Conservation (phyloP, 805 yeast species). For the Candida awuae region DNA sequence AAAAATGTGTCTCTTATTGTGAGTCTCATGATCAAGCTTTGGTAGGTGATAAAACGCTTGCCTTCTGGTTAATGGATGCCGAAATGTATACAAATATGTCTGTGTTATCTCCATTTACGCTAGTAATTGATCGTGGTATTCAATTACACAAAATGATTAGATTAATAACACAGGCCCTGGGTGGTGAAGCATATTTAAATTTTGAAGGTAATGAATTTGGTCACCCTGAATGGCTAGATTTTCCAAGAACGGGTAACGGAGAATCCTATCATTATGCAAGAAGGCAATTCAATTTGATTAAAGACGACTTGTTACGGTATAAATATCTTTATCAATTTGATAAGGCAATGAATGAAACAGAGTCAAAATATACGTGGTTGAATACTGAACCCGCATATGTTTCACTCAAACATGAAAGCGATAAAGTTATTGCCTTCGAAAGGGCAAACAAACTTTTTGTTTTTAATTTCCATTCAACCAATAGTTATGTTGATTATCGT, state of each 20-base stretch:
- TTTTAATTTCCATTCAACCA: conserved; percentile 83
- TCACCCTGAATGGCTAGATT: conserved; percentile 98
- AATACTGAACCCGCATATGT: conserved; percentile 67
- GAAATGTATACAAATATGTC: conserved; percentile 98
- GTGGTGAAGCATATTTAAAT: conserved; percentile 94
- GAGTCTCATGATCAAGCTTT: conserved; percentile 97
- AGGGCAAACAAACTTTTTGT: conserved; percentile 77
- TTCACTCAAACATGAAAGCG: conserved; percentile 80
- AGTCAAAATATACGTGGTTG: conserved; percentile 64
- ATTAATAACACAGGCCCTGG: conserved; percentile 77
- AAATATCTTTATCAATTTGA: conserved; percentile 76
- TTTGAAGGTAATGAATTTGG: conserved; percentile 98
- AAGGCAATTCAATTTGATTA: conserved; percentile 83
- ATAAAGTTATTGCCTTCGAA: conserved; percentile 84
- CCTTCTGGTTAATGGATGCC: conserved; percentile 98
- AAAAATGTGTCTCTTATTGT: conserved; percentile 83
- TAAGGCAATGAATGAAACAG: conserved; percentile 72
- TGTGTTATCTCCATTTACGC: conserved; percentile 59
- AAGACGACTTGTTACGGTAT: conserved; percentile 75
- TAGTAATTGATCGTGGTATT: conserved; percentile 79
- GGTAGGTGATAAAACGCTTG: conserved; percentile 93
- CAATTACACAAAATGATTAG: conserved; percentile 89
- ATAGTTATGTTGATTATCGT: conserved; percentile 79
- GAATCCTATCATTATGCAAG: conserved; percentile 91
- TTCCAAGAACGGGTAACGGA: conserved; percentile 83